A percentile compares a stretch with the other conserved stretches of the same genome.
Conservation (phyloP, 768 basidiomycete genomes). For the Xanthoconium stramineum region DNA sequence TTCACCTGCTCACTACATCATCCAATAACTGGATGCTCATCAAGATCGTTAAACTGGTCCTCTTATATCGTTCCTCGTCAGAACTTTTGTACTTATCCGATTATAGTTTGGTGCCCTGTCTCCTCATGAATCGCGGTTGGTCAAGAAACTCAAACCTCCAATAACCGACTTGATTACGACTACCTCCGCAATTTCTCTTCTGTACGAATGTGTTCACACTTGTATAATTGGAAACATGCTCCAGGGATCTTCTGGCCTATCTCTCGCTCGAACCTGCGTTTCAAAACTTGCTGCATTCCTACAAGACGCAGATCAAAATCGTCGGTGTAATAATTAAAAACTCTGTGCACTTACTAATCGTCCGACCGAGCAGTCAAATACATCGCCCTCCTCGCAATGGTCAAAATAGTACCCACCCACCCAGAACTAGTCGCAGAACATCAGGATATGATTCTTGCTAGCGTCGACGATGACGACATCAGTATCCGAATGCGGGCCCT, state of each 20-base stretch:
- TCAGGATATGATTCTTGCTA: conserved; percentile 85
- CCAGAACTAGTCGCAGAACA: conserved; percentile 88
- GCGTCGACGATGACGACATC: conserved; percentile 89
- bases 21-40: conserved; percentile 99
- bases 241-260: conserved; percentile 68
- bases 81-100: neutral
- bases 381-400: conserved; percentile 91
- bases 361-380: conserved; percentile 76
- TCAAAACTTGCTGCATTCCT: conserved; percentile 92
- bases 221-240: conserved; percentile 98
- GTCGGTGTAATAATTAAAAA: conserved; percentile 48
- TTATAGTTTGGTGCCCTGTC: conserved; percentile 87
- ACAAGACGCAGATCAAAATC: conserved; percentile 90
- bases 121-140: conserved; percentile 88
- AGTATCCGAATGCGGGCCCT: conserved; percentile 95
- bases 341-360: conserved; percentile 15
- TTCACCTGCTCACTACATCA: conserved; percentile 88
- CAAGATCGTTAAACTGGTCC: conserved; percentile 93
- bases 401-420: conserved; percentile 92
- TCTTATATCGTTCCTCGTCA: conserved; percentile 15
- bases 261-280: conserved; percentile 83
- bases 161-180: conserved; percentile 95
- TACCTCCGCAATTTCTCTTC: conserved; percentile 89
- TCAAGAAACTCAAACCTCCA: conserved; percentile 90
- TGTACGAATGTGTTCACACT: conserved; percentile 98